Base-by-base conservation (phyloP, 306 rosid genomes). In the Spatholobus suberectus region DNA sequence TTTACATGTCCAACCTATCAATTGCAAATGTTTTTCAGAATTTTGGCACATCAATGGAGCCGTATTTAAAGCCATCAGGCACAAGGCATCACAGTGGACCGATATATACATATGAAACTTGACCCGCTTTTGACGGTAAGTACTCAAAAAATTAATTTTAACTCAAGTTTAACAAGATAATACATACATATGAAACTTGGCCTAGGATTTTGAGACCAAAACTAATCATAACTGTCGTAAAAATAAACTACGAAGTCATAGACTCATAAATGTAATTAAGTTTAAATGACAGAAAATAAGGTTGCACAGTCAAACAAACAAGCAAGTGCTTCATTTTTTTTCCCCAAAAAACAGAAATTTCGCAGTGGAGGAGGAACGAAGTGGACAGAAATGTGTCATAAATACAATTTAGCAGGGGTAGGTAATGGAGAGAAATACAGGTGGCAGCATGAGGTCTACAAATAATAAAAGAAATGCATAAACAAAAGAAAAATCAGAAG, bases 1-100 rank as follows among this genome's bases (percentile, higher is more conserved):
- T 66, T 35, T 66, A 66, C 26, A n/a, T 35, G 23, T 35, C 26
- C 71, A 66, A 66, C 71, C 71, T 66, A 66, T 63, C 71, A 66
- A 66, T 35, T n/a, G 71, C 24, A 66, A 66, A 35, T n/a, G 47
- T 4, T 34, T n/a, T 66, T 63, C 44, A 63, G 23, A 63, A 15
- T 29, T 63, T 63, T 62, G 40, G 10, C 69, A 14, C 24, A 1
- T 3, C 24, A 63, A 63, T 34, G 23, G 24, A 63, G 34, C 44
- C 44, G 44, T 63, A 13, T 21, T 27, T 13, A 63, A 63, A 61
- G 20, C 11, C 69, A 61, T 2, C n/a, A 61, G 11, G 20, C 40
- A 14, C 58, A 51, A 17, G 58, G 23, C 21, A 29, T 26, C n/a
- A 24, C 65, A 57, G 65, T 57, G 15, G 15, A 11, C 67, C 35